Percentiles rank a stretch among this genome's conserved stretches.
Evolutionary conservation across 2,329 filamentous ascomycete genomes (phyloP).

Genomic region (Colletotrichum gloeosporioides): DNA sequence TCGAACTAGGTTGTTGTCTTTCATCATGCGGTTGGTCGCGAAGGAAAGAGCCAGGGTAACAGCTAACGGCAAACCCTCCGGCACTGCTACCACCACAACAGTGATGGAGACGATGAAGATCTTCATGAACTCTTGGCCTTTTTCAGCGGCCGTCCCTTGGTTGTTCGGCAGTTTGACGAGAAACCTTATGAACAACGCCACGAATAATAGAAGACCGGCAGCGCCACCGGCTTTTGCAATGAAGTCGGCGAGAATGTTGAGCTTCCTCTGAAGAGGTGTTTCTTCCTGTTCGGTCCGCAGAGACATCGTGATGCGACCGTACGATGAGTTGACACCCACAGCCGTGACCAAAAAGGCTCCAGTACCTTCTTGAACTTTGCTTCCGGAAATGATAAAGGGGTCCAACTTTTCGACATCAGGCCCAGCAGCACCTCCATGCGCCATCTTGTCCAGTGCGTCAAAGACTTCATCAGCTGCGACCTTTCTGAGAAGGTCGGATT

Average conservation of each 20-base stretch:
- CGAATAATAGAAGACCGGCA: constrained; percentile 76
- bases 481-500: constrained; percentile 74
- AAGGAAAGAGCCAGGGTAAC: constrained; percentile 73
- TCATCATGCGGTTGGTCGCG: constrained; percentile 70
- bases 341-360: constrained; percentile 61
- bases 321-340: constrained; percentile 59
- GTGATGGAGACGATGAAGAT: constrained; percentile 70
- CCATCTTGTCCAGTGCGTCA: constrained; percentile 57
- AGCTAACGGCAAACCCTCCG: constrained; percentile 69
- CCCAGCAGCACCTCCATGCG: constrained; percentile 42
- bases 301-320: constrained; percentile 62
- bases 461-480: constrained; percentile 63
- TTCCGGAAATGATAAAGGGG: constrained; percentile 67
- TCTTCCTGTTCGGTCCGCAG: constrained; percentile 56
- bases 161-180: constrained; percentile 64
- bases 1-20: constrained; percentile 74
- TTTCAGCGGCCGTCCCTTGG: constrained; percentile 50
- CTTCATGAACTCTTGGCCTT: constrained; percentile 64
- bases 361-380: constrained; percentile 58
- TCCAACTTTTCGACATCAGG: constrained; percentile 39
- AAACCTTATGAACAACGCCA: constrained; percentile 82
- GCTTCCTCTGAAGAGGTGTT: constrained; percentile 60
- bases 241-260: constrained; percentile 51
- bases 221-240: constrained; percentile 49
- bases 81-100: constrained; percentile 72